Evolutionary conservation across 805 yeast genomes (phyloP), one percentile per base, ranked within the genome.

Genomic region (Babjeviella inositovora): DNA sequence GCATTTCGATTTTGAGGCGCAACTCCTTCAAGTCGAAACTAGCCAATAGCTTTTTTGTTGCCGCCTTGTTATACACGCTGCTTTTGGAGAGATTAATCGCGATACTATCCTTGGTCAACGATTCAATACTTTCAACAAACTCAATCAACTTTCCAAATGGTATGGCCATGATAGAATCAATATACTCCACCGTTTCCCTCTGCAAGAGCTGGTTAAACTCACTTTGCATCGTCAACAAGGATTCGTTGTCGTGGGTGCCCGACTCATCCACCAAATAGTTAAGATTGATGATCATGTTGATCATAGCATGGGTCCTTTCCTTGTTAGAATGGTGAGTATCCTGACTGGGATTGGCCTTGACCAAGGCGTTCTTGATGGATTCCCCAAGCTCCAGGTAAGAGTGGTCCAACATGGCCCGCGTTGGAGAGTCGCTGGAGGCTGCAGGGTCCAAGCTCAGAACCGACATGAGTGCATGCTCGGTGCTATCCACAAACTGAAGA

Each of bases 61-160:
- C 62, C 16, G 62, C 61, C 41, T 59, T 62, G 34, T 68, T 71
- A 32, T 70, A 75, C 7, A 75, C 73, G 31, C 70, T 74, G 31
- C 75, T 64, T 33, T 57, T 63, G 1, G 70, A 55, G 10, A 69
- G 70, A 28, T 59, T 30, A 8, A 31, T 37, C 2, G 25, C 27
- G 3, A 51, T 53, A 20, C 49, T 45, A 8, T 56, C 41, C 13
- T 46, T 56, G 3, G 53, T 41, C 8, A 70, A 41, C 2, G 62
- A 57, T 28, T 72, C 75, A 19, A 71, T 65, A 17, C 72, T 79
- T 19, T 59, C 57, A 2, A 82, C 63, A 40, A 79, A 74, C 14
- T 65, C 69, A 9, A 67, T 50, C 23, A 84, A 36, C 36, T 74
- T 75, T 1, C 90, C 87, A 36, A 82, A 56, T 13, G 69, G 56